Base-by-base conservation (phyloP, 2,329 filamentous ascomycete genomes). In the Chalaropsis thielavioides region DNA sequence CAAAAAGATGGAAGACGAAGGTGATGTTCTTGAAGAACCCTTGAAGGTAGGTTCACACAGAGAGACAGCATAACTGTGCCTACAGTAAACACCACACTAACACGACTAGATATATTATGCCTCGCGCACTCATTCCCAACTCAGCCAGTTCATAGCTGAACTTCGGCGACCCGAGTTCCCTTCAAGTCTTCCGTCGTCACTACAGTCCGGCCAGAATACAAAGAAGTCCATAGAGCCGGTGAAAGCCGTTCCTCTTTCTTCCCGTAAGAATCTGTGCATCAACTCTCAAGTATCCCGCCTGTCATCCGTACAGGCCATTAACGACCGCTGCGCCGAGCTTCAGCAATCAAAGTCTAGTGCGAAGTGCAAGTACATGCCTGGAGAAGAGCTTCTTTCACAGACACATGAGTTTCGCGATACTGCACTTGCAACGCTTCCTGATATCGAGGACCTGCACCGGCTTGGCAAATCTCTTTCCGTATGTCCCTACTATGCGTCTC, bases 401-500 rank as follows among this genome's bases (percentile, higher is more conserved):
- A 83, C 90, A 0, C 83, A 91, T 64, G 83, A 89, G 61, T 97
- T 99, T 69, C 85, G 92, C 19, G 92, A 97, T 71, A 84, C 89
- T 69, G 83, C 89, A 0, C 77, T 97, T 43, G 91, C 94, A 0
- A 90, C 83, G 0, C 82, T 99, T 7, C 87, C 89, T 1, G 94
- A 99, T 71, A 97, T 99, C 64, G 94, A 99, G 73, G 94, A 99
- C 70, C 79, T 97, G 46, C 86, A 87, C 22, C 78, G 79, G 15
- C 77, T 97, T 1, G 94, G 94, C 3, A 89, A 86, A 70, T 83
- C 86, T 61, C 78, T 96, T 40, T 83, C 86, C 0, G 82, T 97
- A 4, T 99, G 94, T 72, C 92, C 94, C 0, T 99, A 99, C 73
- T 99, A 99, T 74, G 92, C 92, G n/a, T 92, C 92, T 0, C 82